phyloP scores from a whole-genome alignment of 2,329 filamentous ascomycete genomes.

The Coleophoma crateriformis region DNA sequence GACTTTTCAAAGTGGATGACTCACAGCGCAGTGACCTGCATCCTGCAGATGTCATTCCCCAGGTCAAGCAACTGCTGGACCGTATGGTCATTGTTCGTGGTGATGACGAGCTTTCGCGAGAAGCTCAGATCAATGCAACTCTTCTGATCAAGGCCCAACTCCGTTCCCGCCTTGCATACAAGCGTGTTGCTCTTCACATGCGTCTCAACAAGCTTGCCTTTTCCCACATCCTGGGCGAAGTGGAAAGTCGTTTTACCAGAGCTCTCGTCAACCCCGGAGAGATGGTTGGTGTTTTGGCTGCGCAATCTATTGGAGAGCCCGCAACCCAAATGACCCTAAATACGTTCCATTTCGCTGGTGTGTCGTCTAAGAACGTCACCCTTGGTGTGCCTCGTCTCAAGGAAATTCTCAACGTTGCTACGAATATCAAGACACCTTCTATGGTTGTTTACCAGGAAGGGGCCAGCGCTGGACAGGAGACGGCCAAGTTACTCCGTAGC shows the following conservation, averaged over 20 bases:
- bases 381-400: conserved; percentile 98
- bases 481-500: conserved; percentile 80
- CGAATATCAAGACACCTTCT: conserved; percentile 96
- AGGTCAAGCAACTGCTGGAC: conserved; percentile 68
- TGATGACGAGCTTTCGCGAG: conserved; percentile 70
- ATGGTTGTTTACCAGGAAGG: conserved; percentile 86
- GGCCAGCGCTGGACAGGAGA: conserved; percentile 58
- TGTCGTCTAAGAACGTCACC: conserved; percentile 98
- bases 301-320: conserved; percentile 97
- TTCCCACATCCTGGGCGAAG: conserved; percentile 83
- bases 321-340: conserved; percentile 99
- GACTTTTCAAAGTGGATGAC: conserved; percentile 85
- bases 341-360: conserved; percentile 99
- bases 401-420: conserved; percentile 97
- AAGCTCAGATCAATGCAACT: conserved; percentile 85
- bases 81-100: conserved; percentile 83
- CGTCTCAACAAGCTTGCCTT: conserved; percentile 87
- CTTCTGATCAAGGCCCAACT: conserved; percentile 89
- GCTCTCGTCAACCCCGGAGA: conserved; percentile 88
- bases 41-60: conserved; percentile 79
- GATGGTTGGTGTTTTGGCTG: conserved; percentile 97
- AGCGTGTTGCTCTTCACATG: conserved; percentile 81
- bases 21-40: conserved; percentile 83
- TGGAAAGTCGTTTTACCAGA: conserved; percentile 83
- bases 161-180: conserved; percentile 86